Evolutionary conservation across 2,329 filamentous ascomycete species (phyloP).

Genomic region (Colletotrichum sp.): DNA sequence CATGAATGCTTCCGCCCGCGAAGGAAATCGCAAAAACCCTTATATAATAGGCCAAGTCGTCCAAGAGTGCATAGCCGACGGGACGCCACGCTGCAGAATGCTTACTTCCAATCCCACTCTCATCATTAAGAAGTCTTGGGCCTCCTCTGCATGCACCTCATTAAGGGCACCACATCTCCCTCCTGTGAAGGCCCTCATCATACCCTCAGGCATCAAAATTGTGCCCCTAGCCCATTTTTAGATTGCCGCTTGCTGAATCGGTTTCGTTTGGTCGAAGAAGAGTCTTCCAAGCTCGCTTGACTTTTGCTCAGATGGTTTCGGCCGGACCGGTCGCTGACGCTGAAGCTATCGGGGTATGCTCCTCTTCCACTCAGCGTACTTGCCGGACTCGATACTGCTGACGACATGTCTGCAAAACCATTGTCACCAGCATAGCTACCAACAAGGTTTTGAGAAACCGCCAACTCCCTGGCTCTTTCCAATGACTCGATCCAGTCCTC

Average conservation of each 20-base stretch:
- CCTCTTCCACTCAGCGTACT: conserved; percentile 70
- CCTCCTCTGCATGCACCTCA: neutral
- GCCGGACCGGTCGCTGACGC: conserved; percentile 54
- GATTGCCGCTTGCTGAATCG: conserved; percentile 92
- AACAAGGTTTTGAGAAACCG: conserved; percentile 72
- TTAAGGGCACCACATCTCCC: neutral
- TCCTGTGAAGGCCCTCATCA: neutral
- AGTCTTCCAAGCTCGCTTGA: conserved; percentile 60
- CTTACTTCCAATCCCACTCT: conserved; percentile 8
- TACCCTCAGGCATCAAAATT: conserved; percentile 62
- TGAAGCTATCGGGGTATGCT: conserved; percentile 57
- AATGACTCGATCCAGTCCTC: conserved; percentile 94
- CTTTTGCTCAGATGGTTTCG: conserved; percentile 65
- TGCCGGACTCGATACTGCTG: conserved; percentile 75
- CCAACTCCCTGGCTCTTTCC: conserved; percentile 85
- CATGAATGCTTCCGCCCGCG: conserved; percentile 2
- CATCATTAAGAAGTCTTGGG: neutral
- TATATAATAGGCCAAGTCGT: neutral
- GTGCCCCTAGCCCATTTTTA: conserved; percentile 90
- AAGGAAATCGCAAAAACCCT: neutral
- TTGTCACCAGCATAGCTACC: conserved; percentile 72
- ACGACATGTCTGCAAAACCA: conserved; percentile 71
- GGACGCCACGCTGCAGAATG: conserved; percentile 23
- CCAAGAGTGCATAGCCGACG: conserved; percentile 10
- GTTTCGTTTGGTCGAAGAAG: conserved; percentile 54